Evolutionary conservation across 768 basidiomycete genomes (phyloP), one percentile per base, ranked within the genome.

Genomic region (Lanmaoa rubissima): DNA sequence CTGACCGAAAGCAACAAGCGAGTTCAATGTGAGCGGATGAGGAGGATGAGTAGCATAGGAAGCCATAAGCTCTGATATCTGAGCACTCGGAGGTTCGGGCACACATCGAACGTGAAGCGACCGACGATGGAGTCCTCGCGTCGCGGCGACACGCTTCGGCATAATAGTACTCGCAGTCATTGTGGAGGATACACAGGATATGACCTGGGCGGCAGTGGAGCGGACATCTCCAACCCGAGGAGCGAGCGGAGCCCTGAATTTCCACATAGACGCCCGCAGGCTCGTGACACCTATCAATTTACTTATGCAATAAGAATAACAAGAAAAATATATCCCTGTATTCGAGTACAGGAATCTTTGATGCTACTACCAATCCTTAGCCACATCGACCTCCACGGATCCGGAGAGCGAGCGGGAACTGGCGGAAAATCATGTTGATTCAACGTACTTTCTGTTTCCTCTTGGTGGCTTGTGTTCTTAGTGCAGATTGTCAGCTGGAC

Each of bases 1-100:
- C 42, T 82, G 83, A 26, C 88, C 90, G 65, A 86, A 88, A 16
- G 90, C 87, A 13, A 94, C 76, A 6, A 94, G 76, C 5, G 85
- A 83, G 21, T 83, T 81, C 8, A 94, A 82, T 41, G 88, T 87
- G 47, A 93, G 76, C 13, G 88, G 84, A 16, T 80, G 80, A n/a
- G 84, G 82, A 39, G 82, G 75, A 52, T 87, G 82, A 42, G 81
- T 77, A 21, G 83, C 82, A 52, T 85, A 87, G 58, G 82, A 78
- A 28, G 84, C 79, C 26, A 92, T 74, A 24, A 92, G 77, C 34
- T 82, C 76, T 8, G 82, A 78, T 35, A 86, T 71, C 62, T 88
- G 80, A 10, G 76, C 70, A 28, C 80, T 78, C 16, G 78, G 73
- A 4, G 82, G 80, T 43, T 76, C 75, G 12, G 82, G 83, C 2